These are phyloP conservation scores for Oryza longistaminata DNA, from an alignment of 176 grass and related monocot genomes.

Conservation along the genomic window DNA sequence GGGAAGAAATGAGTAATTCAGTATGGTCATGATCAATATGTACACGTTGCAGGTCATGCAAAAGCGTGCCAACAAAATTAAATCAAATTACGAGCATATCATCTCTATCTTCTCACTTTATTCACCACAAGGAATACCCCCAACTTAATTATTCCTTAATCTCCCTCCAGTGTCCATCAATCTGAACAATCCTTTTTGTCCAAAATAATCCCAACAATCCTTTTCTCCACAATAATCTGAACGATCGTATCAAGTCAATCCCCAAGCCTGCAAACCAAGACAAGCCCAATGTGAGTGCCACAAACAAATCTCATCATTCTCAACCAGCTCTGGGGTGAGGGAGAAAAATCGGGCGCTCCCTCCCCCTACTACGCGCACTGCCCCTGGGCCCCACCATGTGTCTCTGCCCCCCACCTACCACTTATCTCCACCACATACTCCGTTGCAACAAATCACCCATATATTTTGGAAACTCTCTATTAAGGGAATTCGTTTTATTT, in stretches of 20 bases:
- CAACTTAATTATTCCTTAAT: neutral
- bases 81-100: neutral
- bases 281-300: neutral
- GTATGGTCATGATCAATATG: conserved; percentile 9
- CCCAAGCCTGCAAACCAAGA: conserved; percentile 46
- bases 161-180: too few species aligned
- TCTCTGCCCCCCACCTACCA: too few species aligned
- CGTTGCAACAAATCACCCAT: too few species aligned
- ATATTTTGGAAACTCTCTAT: too few species aligned
- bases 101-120: neutral
- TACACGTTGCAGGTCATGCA: neutral
- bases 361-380: too few species aligned
- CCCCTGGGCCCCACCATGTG: too few species aligned
- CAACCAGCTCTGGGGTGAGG: too few species aligned
- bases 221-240: neutral
- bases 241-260: conserved; percentile 34
- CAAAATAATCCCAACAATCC: neutral
- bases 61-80: neutral
- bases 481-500: too few species aligned
- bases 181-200: neutral
- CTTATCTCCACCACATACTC: too few species aligned
- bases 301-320: neutral
- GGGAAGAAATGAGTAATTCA: neutral
- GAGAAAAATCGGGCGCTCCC: too few species aligned
- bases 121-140: neutral